phyloP scores from a whole-genome alignment of 306 rosid genomes.

The Hippophae gyantsensis region DNA sequence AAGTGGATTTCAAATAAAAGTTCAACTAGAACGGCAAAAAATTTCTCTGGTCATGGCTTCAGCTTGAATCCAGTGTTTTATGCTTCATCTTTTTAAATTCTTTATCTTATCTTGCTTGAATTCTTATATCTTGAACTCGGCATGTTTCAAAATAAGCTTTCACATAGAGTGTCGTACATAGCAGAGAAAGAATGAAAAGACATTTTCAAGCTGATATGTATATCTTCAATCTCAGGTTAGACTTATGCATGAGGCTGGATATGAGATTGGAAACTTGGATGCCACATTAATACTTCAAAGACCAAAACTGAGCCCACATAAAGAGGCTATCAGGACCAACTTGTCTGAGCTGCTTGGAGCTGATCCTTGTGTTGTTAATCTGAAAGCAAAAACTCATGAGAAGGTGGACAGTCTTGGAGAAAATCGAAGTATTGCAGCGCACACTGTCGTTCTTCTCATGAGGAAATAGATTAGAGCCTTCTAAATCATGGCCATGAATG shows the following conservation, averaged over 20 bases:
- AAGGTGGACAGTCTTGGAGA: conserved; percentile 97
- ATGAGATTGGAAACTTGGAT: conserved; percentile 83
- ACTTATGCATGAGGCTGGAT: conserved; percentile 87
- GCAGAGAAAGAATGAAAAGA: background rate
- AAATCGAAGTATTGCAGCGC: conserved; percentile 93
- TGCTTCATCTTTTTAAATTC: too few species aligned
- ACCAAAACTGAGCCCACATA: conserved; percentile 92
- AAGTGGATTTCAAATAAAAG: too few species aligned
- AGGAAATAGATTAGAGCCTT: conserved; percentile 32
- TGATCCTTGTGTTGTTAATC: conserved; percentile 74
- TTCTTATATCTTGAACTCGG: too few species aligned
- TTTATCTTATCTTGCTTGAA: too few species aligned
- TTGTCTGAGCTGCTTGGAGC: conserved; percentile 82
- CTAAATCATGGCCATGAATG: background rate
- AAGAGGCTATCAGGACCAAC: conserved; percentile 78
- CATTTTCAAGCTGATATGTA: conserved; percentile 7
- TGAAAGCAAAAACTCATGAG: conserved; percentile 95
- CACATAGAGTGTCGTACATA: background rate
- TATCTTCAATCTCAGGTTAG: conserved; percentile 50
- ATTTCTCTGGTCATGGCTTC: too few species aligned
- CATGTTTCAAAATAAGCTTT: background rate
- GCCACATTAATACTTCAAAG: conserved; percentile 90
- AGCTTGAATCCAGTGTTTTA: too few species aligned
- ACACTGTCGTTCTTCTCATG: conserved; percentile 92
- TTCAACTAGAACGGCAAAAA: too few species aligned